Conservation (phyloP, 2,329 filamentous ascomycete species). For the Ophiostoma pallidulum region DNA sequence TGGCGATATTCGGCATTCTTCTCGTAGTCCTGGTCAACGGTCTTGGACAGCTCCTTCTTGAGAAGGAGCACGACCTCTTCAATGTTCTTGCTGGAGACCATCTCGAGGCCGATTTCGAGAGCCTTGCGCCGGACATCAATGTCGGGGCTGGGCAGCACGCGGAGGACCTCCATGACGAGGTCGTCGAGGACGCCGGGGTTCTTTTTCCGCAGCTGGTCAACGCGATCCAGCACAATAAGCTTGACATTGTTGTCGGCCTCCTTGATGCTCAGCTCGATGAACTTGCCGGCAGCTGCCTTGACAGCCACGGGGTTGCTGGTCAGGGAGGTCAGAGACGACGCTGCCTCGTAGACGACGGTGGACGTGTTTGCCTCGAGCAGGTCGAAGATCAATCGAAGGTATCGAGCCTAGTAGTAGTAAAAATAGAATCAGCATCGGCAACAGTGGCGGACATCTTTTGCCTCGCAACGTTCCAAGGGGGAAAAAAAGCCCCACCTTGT, state of each 20-base stretch:
- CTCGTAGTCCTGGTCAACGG: constrained; percentile 96
- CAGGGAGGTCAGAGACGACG: constrained; percentile 84
- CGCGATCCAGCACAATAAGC: constrained; percentile 90
- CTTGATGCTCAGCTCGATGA: constrained; percentile 94
- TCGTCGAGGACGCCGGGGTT: constrained; percentile 83
- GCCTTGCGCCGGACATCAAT: constrained; percentile 93
- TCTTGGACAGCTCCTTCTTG: constrained; percentile 97
- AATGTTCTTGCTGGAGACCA: constrained; percentile 98
- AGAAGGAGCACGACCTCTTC: constrained; percentile 92
- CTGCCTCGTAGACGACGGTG: constrained; percentile 95
- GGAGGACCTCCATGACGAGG: constrained; percentile 90
- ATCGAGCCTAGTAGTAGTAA: constrained; percentile 81
- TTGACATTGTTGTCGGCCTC: constrained; percentile 99
- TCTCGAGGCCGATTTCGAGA: constrained; percentile 80
- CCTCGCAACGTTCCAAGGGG: not conserved
- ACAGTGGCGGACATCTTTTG: not conserved
- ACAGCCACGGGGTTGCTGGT: constrained; percentile 96
- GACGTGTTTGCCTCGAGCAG: constrained; percentile 85
- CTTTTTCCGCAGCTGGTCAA: constrained; percentile 61
- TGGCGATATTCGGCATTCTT: constrained; percentile 95
- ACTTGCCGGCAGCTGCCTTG: constrained; percentile 90
- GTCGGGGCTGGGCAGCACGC: constrained; percentile 89
- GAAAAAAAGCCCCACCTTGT: constrained; percentile 55
- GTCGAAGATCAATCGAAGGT: constrained; percentile 91
- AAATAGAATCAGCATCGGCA: too few species aligned